phyloP scores from a whole-genome alignment of 495 filamentous ascomycete species.

The Penicillium argentinense region DNA sequence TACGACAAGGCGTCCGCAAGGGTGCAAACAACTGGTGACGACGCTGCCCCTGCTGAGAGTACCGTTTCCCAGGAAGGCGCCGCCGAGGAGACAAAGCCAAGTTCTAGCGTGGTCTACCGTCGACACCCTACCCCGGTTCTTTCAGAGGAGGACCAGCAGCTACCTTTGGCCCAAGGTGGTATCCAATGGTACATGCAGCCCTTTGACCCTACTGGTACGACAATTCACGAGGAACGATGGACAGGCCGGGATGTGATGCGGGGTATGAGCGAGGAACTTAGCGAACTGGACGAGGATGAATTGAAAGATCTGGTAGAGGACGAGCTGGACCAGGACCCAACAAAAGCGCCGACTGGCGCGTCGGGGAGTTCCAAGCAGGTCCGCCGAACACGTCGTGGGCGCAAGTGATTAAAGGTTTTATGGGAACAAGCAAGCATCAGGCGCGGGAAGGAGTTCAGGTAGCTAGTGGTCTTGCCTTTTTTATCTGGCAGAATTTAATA shows the following conservation, averaged over 20 bases:
- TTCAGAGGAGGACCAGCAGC: constrained; percentile 48
- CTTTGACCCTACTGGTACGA: constrained; percentile 78
- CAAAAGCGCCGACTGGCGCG: constrained; percentile 9
- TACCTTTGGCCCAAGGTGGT: constrained; percentile 67
- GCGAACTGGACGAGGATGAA: constrained; percentile 85
- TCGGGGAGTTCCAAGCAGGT: constrained; percentile 22
- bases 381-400: constrained; percentile 42
- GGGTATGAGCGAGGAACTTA: constrained; percentile 81
- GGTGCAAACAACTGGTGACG: neutral
- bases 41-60: constrained; percentile 8
- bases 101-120: constrained; percentile 10
- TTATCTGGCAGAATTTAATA: neutral
- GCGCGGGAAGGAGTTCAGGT: constrained; percentile 16
- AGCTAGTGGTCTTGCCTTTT: neutral
- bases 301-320: constrained; percentile 62
- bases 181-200: constrained; percentile 85
- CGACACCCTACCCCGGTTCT: constrained; percentile 27
- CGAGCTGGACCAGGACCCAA: constrained; percentile 30
- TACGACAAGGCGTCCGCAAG: no score
- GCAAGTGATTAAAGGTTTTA: constrained; percentile 28
- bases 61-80: neutral
- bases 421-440: constrained; percentile 16
- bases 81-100: constrained; percentile 9
- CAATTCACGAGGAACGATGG: constrained; percentile 73
- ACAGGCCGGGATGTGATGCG: constrained; percentile 72